Evolutionary conservation across 148 eudicot species (phyloP), one percentile per base, ranked within the genome.

Genomic region (Beta vulgaris): DNA sequence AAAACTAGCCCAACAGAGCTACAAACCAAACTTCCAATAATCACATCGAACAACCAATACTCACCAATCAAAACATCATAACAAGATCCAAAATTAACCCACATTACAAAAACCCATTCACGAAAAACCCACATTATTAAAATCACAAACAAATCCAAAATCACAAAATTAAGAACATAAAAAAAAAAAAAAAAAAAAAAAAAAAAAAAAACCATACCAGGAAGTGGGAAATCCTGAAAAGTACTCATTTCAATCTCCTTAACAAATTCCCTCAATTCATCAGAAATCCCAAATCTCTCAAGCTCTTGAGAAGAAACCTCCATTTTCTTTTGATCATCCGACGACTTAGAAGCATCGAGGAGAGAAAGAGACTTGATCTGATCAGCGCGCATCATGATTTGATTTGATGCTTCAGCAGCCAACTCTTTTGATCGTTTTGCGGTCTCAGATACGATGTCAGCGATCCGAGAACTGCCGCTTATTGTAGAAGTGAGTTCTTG

Each of bases 191-290:
- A n/a, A 34, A 40, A 13, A 10, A 35, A 53, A 10, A 21, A 23
- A 44, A 76, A 55, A 3, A 70, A 42, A 13, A 32, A 62, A 2
- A 6, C 0, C 21, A 25, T 57, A 91, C 98, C 95, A 77, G 83
- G 80, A 71, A 91, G 70, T 0, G 97, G 98, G 71, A 94, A 94
- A 83, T 91, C 93, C 43, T 81, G 83, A 58, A 94, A 94, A 31
- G 98, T 94, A 59, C 66, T 75, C 31, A 79, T 62, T 2, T 85
- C 83, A 57, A 94, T 91, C 72, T 79, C 90, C 79, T 89, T 82
- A 8, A 94, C 95, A 78, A 94, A 94, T 75, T 94, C 97, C 72
- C 90, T 81, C 84, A 94, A 72, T 60, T 93, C 98, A 66, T 91
- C 97, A 25, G 90, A 87, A 59, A 93, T 85, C 15, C 98, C 98